Evolutionary conservation across 2,329 filamentous ascomycete genomes (phyloP), one percentile per base, ranked within the genome.

Genomic region (Monilinia laxa): DNA sequence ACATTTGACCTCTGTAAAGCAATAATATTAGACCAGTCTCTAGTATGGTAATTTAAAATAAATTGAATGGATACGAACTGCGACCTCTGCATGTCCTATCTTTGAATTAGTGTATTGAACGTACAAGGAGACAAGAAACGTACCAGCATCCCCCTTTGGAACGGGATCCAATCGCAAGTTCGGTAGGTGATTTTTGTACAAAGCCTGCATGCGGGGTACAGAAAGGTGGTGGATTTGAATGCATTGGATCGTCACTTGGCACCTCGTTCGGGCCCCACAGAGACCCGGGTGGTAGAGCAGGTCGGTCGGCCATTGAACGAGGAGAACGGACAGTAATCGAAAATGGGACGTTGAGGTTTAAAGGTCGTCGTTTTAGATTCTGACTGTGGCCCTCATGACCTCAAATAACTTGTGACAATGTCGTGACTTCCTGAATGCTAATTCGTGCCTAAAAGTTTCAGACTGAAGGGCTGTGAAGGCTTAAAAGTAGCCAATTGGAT

Each of bases 41-140:
- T 5, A 20, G 9, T 45, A 10, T 16, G 10, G 31, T 11, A 64
- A 49, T 16, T 51, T 16, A n/a, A 25, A 25, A 28, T 18, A 2
- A 40, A 3, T 28, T 28, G n/a, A 23, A 25, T 28, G 31, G 16
- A 25, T 47, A 65, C 62, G 35, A 65, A 65, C 62, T 65, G 18
- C 62, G 62, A 23, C 9, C 25, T 28, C 62, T 65, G n/a, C 62
- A 65, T 65, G 54, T 65, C 62, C 62, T 65, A 28, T 20, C 38
- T 11, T 31, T 45, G 5, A 53, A 51, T 51, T 40, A 28, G 53
- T 65, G 18, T 38, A 28, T 38, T 9, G 49, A 52, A 20, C 20
- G 23, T n/a, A 5, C 25, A 25, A 18, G 16, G 31, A 25, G 42
- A 40, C 18, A 28, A 58, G 31, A 51, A 9, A 40, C 62, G 4